A percentile compares a stretch with the other conserved stretches of the same genome.
Evolutionary conservation across 2,329 filamentous ascomycete genomes (phyloP).

Genomic region (Aspergillus bombycis): DNA sequence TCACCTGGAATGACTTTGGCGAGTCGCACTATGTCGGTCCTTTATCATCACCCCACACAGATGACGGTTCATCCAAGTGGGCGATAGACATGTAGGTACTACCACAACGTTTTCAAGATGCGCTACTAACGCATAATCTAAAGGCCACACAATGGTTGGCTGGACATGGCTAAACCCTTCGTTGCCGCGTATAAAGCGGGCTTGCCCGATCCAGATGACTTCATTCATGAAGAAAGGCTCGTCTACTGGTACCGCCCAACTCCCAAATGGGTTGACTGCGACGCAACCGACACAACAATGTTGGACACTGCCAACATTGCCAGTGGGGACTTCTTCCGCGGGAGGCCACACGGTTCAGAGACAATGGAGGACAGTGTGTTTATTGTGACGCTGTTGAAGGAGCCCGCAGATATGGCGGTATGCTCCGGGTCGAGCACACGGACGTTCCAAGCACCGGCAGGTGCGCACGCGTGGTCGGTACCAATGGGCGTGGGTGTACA

Average conservation of each 20-base stretch:
- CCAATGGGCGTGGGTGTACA: conserved; percentile 54
- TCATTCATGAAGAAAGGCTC: conserved; percentile 54
- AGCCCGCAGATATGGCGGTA: conserved; percentile 49
- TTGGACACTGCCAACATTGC: conserved; percentile 46
- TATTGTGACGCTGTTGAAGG: conserved; percentile 39
- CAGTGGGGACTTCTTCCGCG: conserved; percentile 55
- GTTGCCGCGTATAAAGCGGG: conserved; percentile 58
- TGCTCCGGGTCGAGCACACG: conserved; percentile 49
- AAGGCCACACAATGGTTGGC: conserved; percentile 57
- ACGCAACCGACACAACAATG: conserved; percentile 54
- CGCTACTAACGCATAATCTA: background rate
- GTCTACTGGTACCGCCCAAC: conserved; percentile 62
- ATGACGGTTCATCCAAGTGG: conserved; percentile 52
- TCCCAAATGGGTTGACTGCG: conserved; percentile 51
- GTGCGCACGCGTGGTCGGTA: conserved; percentile 49
- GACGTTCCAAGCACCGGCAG: conserved; percentile 52
- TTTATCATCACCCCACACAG: conserved; percentile 37
- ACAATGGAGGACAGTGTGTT: conserved; percentile 56
- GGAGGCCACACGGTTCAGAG: conserved; percentile 55
- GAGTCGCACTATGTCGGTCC: conserved; percentile 60
- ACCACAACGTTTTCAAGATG: background rate
- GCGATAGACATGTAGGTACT: conserved; percentile 43
- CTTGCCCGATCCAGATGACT: conserved; percentile 32
- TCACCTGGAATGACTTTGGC: conserved; percentile 57
- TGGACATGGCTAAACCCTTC: conserved; percentile 58